Percentiles rank a stretch among this genome's conserved stretches.
phyloP scores from a whole-genome alignment of 1,284 basidiomycete genomes.

The Moesziomyces antarcticus region DNA sequence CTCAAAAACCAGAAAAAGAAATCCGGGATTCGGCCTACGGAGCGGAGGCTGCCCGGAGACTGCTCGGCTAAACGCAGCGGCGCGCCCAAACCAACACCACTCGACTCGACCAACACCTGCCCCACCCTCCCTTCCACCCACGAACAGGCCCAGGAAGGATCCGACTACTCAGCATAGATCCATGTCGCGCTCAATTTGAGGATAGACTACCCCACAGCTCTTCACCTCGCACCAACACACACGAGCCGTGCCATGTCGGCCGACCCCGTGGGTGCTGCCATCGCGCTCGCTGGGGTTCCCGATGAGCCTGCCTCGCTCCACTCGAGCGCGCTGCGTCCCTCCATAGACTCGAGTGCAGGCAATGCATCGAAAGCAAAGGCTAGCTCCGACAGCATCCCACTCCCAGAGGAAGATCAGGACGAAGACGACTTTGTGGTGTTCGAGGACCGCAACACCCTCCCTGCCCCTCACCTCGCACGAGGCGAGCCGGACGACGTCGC shows the following conservation, averaged over 20 bases:
- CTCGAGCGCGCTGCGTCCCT: slow-evolving; percentile 25
- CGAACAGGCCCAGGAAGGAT: neutral
- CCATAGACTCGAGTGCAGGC: slow-evolving; percentile 4
- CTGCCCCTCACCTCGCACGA: slow-evolving; percentile 22
- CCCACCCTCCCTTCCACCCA: neutral
- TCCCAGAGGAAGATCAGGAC: slow-evolving; percentile 45
- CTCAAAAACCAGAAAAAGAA: slow-evolving; percentile 2
- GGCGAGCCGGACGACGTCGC: slow-evolving; percentile 25
- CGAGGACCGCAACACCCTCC: slow-evolving; percentile 27
- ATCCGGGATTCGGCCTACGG: slow-evolving; percentile 20
- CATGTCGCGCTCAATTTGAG: no score
- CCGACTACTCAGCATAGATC: neutral
- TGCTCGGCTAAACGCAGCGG: slow-evolving; percentile 1
- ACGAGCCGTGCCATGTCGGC: slow-evolving; percentile 30
- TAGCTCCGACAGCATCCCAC: slow-evolving; percentile 33
- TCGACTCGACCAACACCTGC: neutral
- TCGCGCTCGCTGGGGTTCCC: slow-evolving; percentile 47
- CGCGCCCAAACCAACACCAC: slow-evolving; percentile 4
- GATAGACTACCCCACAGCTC: no score
- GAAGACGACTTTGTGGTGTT: slow-evolving; percentile 60
- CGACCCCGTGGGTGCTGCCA: slow-evolving; percentile 56
- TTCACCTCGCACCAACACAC: neutral
- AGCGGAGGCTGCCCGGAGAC: neutral
- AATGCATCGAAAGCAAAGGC: slow-evolving; percentile 10
- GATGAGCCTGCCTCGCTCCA: slow-evolving; percentile 44